phyloP scores from a whole-genome alignment of 371 early-diverging fungal species.

The Basidiobolus meristosporus region DNA sequence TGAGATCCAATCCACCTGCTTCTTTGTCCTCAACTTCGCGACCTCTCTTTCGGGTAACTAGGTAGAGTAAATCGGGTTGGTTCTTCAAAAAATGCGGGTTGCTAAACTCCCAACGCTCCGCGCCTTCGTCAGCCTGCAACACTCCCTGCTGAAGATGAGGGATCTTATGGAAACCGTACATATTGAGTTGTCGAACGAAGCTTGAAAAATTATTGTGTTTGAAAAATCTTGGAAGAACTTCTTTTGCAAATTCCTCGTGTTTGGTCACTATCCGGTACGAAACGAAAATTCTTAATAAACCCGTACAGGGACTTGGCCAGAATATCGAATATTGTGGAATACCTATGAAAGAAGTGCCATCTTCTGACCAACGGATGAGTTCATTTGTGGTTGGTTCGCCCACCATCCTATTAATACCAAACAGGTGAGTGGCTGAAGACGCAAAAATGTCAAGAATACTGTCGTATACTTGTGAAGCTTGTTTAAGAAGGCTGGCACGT shows the following conservation, averaged over 20 bases:
- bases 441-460: too few relatives aligned
- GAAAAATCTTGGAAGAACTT: constrained; percentile 70
- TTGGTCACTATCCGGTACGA: constrained; percentile 32
- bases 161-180: constrained; percentile 75
- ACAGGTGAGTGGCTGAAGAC: too few relatives aligned
- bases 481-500: constrained; percentile 72
- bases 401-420: constrained; percentile 39
- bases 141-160: constrained; percentile 65
- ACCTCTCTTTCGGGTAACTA: constrained; percentile 31
- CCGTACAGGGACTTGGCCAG: too few relatives aligned
- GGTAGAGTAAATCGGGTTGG: constrained; percentile 25
- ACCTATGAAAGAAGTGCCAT: constrained; percentile 60
- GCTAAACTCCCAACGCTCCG: constrained; percentile 36
- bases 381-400: constrained; percentile 40
- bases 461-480: constrained; percentile 55
- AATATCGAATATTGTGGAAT: too few relatives aligned
- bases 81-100: constrained; percentile 28
- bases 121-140: constrained; percentile 29
- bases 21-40: too few relatives aligned
- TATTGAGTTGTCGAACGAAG: constrained; percentile 90
- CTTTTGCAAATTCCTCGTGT: constrained; percentile 66
- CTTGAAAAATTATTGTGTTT: constrained; percentile 87
- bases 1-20: constrained; percentile 27
- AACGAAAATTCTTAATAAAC: too few relatives aligned
- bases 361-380: constrained; percentile 56